Evolutionary conservation across 1,284 basidiomycete genomes (phyloP).

Genomic region (Cryptococcus sp.): DNA sequence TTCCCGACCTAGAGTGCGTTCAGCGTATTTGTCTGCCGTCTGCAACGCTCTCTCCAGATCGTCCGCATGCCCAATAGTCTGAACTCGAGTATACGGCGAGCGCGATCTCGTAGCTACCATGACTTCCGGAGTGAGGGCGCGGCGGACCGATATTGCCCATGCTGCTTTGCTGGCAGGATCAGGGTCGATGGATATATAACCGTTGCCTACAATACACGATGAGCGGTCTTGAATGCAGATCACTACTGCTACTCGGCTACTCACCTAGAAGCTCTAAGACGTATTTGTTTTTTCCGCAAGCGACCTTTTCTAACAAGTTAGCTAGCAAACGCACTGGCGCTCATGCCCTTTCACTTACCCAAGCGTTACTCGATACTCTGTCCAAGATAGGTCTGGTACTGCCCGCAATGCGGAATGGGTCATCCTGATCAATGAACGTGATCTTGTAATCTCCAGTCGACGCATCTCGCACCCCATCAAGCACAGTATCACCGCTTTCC

Average conservation of each 20-base stretch:
- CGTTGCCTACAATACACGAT: conserved; percentile 53
- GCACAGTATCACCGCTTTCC: background rate
- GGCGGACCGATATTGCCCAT: conserved; percentile 30
- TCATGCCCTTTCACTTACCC: conserved; percentile 54
- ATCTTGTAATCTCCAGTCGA: conserved; percentile 55
- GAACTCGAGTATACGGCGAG: conserved; percentile 23
- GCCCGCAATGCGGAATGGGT: conserved; percentile 63
- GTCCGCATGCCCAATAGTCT: conserved; percentile 31
- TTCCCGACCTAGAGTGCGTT: conserved; percentile 26
- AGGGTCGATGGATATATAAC: conserved; percentile 70
- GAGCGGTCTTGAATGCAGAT: background rate
- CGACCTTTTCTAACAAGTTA: conserved; percentile 64
- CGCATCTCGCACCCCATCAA: conserved; percentile 47
- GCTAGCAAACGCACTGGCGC: conserved; percentile 27
- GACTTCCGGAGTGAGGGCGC: conserved; percentile 25
- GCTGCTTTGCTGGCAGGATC: conserved; percentile 44
- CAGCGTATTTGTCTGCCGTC: conserved; percentile 53
- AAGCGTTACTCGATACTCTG: conserved; percentile 57
- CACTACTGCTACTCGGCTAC: conserved; percentile 13
- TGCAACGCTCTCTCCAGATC: conserved; percentile 42
- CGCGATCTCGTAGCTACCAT: conserved; percentile 5
- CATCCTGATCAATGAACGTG: conserved; percentile 77
- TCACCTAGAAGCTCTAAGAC: conserved; percentile 73
- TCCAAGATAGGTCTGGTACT: conserved; percentile 56
- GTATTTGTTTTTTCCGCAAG: conserved; percentile 72